Percentiles rank a stretch among this genome's conserved stretches.
phyloP scores from a whole-genome alignment of 2,329 filamentous ascomycete genomes.

The Stemphylium beticola region DNA sequence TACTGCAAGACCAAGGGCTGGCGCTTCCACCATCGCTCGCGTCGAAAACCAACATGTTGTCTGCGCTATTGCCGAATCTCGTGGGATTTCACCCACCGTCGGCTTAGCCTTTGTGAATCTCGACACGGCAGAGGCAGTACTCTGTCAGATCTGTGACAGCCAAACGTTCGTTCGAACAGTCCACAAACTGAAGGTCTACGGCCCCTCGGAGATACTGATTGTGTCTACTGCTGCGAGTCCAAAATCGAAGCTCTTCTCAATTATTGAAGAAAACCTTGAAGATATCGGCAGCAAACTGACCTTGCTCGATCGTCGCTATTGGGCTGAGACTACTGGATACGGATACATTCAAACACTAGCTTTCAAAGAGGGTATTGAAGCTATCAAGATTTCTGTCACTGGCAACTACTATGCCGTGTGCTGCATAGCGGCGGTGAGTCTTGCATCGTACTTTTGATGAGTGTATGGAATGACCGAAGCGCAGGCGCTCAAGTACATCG shows the following conservation, averaged over 20 bases:
- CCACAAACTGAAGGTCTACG: constrained; percentile 82
- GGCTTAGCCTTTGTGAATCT: constrained; percentile 88
- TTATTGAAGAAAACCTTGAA: constrained; percentile 74
- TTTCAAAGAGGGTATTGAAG: constrained; percentile 78
- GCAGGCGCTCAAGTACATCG: constrained; percentile 81
- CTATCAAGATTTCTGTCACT: constrained; percentile 77
- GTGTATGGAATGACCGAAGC: constrained; percentile 6
- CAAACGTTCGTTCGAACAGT: constrained; percentile 89
- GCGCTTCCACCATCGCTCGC: constrained; percentile 63
- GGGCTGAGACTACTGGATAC: constrained; percentile 79
- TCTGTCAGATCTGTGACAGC: constrained; percentile 91
- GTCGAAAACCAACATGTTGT: constrained; percentile 72
- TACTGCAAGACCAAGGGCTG: constrained; percentile 60
- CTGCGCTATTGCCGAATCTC: constrained; percentile 87
- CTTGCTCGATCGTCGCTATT: constrained; percentile 76
- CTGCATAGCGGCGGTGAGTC: constrained; percentile 80
- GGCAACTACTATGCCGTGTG: constrained; percentile 89
- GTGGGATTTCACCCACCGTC: constrained; percentile 83
- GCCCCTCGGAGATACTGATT: constrained; percentile 80
- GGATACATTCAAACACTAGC: constrained; percentile 81
- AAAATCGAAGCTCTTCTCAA: constrained; percentile 74
- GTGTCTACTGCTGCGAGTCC: constrained; percentile 73
- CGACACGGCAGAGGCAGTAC: constrained; percentile 79
- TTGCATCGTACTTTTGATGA: constrained; percentile 55
- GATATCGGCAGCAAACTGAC: constrained; percentile 64